These are phyloP conservation scores for Oropetium thomaeum DNA, from an alignment of 176 grass and related monocot genomes.

Conservation along the genomic window DNA sequence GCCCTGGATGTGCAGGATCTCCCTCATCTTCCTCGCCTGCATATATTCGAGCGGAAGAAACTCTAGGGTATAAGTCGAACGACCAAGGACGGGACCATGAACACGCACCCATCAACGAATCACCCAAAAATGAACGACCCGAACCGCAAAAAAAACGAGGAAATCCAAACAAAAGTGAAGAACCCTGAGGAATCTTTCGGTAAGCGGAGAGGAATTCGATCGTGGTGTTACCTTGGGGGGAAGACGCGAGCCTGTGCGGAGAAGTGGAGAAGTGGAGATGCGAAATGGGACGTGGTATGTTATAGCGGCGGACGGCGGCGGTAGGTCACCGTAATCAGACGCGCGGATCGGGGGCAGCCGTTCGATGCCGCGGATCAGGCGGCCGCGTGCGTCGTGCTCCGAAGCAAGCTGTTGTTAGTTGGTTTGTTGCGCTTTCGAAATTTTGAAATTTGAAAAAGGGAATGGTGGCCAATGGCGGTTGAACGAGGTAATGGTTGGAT, in stretches of 20 bases:
- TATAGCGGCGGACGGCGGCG: constrained; percentile 29
- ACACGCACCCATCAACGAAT: neutral
- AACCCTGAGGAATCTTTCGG: neutral
- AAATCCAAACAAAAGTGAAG: neutral
- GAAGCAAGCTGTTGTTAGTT: constrained; percentile 9
- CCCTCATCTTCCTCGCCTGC: constrained; percentile 71
- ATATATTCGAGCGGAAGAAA: neutral
- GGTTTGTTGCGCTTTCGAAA: neutral
- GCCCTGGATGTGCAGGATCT: constrained; percentile 88
- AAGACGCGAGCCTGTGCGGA: neutral
- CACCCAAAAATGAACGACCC: neutral
- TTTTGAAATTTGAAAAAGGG: constrained; percentile 36
- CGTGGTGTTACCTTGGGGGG: neutral
- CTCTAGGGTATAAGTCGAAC: neutral
- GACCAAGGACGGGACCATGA: neutral
- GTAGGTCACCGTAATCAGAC: constrained; percentile 12
- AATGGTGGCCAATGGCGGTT: too few relatives aligned
- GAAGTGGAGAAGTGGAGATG: neutral
- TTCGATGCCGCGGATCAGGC: constrained; percentile 4
- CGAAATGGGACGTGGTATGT: neutral
- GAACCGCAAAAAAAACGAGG: neutral
- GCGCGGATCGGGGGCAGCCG: neutral
- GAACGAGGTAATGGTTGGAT: too few relatives aligned
- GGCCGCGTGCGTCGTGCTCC: neutral
- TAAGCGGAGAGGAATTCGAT: neutral